Percentiles rank a stretch among this genome's conserved stretches.
phyloP scores from a whole-genome alignment of 495 filamentous ascomycete species.

The Penicillium cosmopolitanum region DNA sequence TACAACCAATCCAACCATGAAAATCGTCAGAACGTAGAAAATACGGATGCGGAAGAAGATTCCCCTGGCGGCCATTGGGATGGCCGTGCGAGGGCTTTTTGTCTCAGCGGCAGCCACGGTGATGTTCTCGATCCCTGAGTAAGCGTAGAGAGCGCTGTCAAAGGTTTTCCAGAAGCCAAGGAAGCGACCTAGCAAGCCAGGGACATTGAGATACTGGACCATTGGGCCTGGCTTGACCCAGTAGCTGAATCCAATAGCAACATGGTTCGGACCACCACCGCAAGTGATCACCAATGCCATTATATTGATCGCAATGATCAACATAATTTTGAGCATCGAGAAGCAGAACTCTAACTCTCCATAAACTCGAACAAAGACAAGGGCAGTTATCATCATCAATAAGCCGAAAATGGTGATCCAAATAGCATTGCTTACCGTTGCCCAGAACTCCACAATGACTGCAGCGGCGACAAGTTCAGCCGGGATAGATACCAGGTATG shows the following conservation, averaged over 20 bases:
- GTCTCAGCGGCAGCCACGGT: too few relatives aligned
- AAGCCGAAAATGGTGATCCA: conserved; percentile 53
- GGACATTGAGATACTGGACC: too few relatives aligned
- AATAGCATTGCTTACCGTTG: conserved; percentile 36
- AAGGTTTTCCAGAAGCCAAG: too few relatives aligned
- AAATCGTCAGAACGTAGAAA: too few relatives aligned
- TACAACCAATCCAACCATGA: too few relatives aligned
- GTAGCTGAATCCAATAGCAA: conserved; percentile 26
- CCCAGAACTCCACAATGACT: conserved; percentile 55
- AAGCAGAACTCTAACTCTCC: conserved; percentile 53
- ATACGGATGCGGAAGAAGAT: too few relatives aligned
- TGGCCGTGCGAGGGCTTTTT: too few relatives aligned
- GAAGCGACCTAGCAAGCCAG: too few relatives aligned
- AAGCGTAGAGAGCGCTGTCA: too few relatives aligned
- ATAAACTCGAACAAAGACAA: conserved; percentile 47
- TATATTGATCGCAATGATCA: conserved; percentile 52
- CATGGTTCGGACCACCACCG: conserved; percentile 24
- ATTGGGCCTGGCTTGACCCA: conserved; percentile 30
- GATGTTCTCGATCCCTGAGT: too few relatives aligned
- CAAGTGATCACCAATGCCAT: conserved; percentile 43
- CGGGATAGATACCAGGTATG: conserved; percentile 42
- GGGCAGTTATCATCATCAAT: conserved; percentile 48
- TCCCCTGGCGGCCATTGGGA: too few relatives aligned
- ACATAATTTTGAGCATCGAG: conserved; percentile 48
- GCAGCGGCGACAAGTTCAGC: conserved; percentile 47